Conservation (phyloP, 371 early-diverging fungal genomes). For the Rhizomucor pusillus region DNA sequence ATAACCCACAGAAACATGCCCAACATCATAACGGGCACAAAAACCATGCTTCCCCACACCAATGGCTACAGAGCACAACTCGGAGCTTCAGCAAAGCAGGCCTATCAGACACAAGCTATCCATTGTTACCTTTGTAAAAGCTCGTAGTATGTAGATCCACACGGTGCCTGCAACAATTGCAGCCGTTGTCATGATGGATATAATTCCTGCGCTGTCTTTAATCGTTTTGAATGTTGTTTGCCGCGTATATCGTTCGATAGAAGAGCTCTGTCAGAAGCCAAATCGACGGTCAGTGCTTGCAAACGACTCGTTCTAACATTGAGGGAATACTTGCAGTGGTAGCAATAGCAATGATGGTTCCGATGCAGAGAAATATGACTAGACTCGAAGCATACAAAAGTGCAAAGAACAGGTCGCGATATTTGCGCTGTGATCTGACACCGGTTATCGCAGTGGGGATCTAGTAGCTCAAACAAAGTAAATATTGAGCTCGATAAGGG, state of each 20-base stretch:
- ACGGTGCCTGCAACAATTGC: constrained; percentile 50
- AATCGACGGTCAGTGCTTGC: not conserved
- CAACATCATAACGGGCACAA: constrained; percentile 53
- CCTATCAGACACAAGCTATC: not conserved
- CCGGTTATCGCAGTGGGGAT: constrained; percentile 38
- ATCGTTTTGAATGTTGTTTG: constrained; percentile 53
- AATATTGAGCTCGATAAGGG: not conserved
- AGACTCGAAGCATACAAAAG: constrained; percentile 40
- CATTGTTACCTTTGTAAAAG: constrained; percentile 49
- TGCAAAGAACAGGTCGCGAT: constrained; percentile 57
- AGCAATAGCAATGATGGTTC: constrained; percentile 47
- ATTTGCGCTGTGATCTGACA: constrained; percentile 36
- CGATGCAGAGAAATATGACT: constrained; percentile 37
- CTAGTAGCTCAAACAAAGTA: constrained; percentile 16
- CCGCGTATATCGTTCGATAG: constrained; percentile 37
- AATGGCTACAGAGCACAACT: constrained; percentile 36
- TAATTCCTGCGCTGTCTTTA: constrained; percentile 56
- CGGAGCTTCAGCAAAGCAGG: not conserved
- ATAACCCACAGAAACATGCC: constrained; percentile 57
- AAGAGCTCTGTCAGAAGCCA: constrained; percentile 21
- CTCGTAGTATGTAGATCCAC: constrained; percentile 53
- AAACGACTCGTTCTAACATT: not conserved
- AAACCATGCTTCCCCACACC: constrained; percentile 60
- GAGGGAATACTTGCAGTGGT: constrained; percentile 46
- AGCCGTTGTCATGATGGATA: constrained; percentile 43